These are phyloP conservation scores for Carex pumila DNA, from an alignment of 176 grass and related monocot species.

Conservation along the genomic window DNA sequence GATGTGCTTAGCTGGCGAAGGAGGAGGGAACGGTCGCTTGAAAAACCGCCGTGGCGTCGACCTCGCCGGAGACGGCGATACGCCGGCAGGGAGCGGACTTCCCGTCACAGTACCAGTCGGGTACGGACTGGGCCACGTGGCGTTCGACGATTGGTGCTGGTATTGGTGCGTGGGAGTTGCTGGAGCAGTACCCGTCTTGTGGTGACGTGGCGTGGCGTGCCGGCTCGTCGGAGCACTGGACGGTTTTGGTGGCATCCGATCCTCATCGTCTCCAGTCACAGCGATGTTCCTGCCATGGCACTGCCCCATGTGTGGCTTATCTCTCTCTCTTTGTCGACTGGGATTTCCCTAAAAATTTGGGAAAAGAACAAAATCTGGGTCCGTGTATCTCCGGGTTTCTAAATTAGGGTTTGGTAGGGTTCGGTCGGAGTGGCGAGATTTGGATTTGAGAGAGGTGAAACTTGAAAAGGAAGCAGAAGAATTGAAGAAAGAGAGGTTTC, in stretches of 20 bases:
- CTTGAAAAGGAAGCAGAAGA: neutral
- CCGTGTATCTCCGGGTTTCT: neutral
- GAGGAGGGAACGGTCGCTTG: constrained; percentile 86
- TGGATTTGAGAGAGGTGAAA: neutral
- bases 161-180: constrained; percentile 32
- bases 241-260: constrained; percentile 19
- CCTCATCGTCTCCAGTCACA: constrained; percentile 26
- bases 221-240: neutral
- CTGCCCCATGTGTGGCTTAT: constrained; percentile 50
- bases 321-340: neutral
- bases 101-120: constrained; percentile 23
- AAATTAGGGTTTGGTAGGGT: neutral
- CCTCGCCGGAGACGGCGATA: constrained; percentile 76
- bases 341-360: constrained; percentile 13
- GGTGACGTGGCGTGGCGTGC: constrained; percentile 11
- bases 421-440: constrained; percentile 22
- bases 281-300: constrained; percentile 74
- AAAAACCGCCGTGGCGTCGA: constrained; percentile 88
- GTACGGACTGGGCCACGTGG: constrained; percentile 72
- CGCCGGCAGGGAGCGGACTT: constrained; percentile 63
- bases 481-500: constrained; percentile 16
- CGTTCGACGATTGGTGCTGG: constrained; percentile 33
- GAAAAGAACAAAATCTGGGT: neutral
- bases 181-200: constrained; percentile 31
- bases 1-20: constrained; percentile 90